phyloP scores from a whole-genome alignment of 331 rosid species.

The Spiraea crenata region DNA sequence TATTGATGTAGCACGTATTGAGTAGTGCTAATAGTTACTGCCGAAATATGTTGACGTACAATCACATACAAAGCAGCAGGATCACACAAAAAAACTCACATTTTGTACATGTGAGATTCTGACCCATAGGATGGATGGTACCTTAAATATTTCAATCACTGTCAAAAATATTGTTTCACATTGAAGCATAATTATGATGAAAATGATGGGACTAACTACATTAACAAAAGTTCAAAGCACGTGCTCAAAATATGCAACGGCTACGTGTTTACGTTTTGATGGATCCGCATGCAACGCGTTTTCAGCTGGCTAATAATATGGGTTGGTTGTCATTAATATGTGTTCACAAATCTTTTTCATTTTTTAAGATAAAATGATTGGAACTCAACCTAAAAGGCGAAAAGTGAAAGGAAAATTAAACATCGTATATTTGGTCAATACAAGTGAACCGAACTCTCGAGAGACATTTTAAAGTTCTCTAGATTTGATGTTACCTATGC shows the following conservation, averaged over 20 bases:
- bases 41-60: too few species aligned
- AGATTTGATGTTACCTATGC: conserved; percentile 38
- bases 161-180: background rate
- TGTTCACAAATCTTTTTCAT: conserved; percentile 7
- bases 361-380: background rate
- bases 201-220: background rate
- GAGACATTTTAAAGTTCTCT: conserved; percentile 29
- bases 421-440: conserved; percentile 1
- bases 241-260: background rate
- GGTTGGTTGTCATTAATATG: background rate
- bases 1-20: too few species aligned
- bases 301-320: background rate
- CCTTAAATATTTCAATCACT: too few species aligned
- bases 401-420: conserved; percentile 11
- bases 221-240: background rate
- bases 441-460: conserved; percentile 5
- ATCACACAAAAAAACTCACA: too few species aligned
- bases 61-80: too few species aligned
- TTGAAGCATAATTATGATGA: background rate
- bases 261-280: background rate
- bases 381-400: conserved; percentile 3
- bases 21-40: too few species aligned
- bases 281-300: background rate
- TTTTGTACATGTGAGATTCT: too few species aligned
- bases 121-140: too few species aligned